Evolutionary conservation across 2,329 filamentous ascomycete genomes (phyloP), one percentile per base, ranked within the genome.

Genomic region (Fusarium mundagurra): DNA sequence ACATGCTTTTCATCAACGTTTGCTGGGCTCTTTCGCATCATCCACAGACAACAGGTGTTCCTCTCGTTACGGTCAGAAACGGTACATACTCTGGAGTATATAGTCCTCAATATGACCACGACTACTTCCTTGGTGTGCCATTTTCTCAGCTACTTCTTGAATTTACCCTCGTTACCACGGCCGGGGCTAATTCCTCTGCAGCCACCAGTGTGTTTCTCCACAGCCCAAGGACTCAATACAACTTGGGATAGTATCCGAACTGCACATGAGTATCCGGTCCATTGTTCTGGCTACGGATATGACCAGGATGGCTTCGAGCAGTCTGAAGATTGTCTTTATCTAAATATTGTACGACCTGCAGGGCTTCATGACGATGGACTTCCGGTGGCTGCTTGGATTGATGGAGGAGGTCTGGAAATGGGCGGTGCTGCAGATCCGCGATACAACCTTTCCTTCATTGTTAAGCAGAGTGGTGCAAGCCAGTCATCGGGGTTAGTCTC

Each of bases 391-490:
- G 84, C 90, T 1, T 91, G 89, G 89, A 89, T 91, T 50, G 87
- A 91, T 64, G 86, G 85, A 39, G 81, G 81, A 31, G 80, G 80
- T 22, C 51, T 82, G 29, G 69, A 38, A n/a, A 77, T 79, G 77
- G 81, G 81, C 6, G 81, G 81, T 27, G 77, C 77, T 79, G 36
- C 78, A 68, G 85, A 89, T 62, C 79, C 83, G 38, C 84, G 89
- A 34, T 92, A 92, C 77, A 92, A 92, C 69, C 82, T 91, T 41
- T 89, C 88, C 16, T 89, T 87, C 64, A 87, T 92, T 38, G 87
- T 92, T 5, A 76, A 85, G 20, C 84, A 86, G 44, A 83, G 85
- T 2, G 82, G 84, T 20, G 72, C 82, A 86, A 85, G 41, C 86
- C 85, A 1, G 81, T 89, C 59, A 85, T 88, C 34, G 86, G 81